Percentiles rank a stretch among this genome's conserved stretches.
phyloP scores from a whole-genome alignment of 306 rosid species.

The Casuarina glauca region DNA sequence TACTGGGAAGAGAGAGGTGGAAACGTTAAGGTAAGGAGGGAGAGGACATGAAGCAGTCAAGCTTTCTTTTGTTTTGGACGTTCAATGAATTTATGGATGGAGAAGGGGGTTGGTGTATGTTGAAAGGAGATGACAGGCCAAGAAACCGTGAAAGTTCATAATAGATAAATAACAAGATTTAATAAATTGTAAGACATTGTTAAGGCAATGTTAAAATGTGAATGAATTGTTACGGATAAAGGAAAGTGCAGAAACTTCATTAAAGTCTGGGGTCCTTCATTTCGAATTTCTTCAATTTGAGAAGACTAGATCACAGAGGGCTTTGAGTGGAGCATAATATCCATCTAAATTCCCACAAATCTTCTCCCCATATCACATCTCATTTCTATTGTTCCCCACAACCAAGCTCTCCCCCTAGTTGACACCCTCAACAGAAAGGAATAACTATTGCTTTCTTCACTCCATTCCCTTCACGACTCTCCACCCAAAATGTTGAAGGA shows the following conservation, averaged over 20 bases:
- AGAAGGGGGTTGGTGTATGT: background rate
- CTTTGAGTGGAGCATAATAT: background rate
- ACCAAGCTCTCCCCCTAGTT: too few species aligned
- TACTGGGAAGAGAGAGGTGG: background rate
- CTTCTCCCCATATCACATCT: background rate
- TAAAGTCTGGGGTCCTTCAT: background rate
- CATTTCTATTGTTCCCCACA: too few species aligned
- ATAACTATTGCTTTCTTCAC: slow-evolving; percentile 6
- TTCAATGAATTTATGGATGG: background rate
- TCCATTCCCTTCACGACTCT: background rate
- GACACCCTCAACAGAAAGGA: too few species aligned
- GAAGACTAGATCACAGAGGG: background rate
- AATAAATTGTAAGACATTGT: background rate
- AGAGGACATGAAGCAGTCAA: background rate
- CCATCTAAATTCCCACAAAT: background rate
- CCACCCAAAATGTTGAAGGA: background rate
- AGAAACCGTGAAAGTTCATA: background rate
- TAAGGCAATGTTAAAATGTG: background rate
- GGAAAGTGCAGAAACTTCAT: background rate
- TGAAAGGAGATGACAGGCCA: background rate
- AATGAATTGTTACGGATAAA: background rate
- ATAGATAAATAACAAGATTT: background rate
- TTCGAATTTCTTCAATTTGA: background rate
- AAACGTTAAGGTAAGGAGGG: background rate
- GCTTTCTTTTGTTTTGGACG: background rate